phyloP scores from a whole-genome alignment of 2,329 filamentous ascomycete species.

The Orbilia blumenaviensis region DNA sequence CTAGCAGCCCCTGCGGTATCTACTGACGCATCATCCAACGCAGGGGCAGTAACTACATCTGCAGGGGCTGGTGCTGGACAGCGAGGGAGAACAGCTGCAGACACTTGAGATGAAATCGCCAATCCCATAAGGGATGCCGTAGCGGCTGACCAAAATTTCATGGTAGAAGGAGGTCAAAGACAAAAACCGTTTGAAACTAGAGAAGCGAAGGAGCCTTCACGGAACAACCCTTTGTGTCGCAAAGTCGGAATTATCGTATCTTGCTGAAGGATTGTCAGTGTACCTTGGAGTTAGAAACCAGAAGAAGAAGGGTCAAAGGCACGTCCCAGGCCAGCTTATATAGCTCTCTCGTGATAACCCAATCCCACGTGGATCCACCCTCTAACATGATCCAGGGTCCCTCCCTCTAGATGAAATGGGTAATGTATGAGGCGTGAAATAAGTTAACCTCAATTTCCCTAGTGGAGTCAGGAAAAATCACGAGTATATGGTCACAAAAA shows the following conservation, averaged over 20 bases:
- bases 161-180: not conserved
- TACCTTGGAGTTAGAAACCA: not conserved
- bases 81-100: constrained; percentile 6
- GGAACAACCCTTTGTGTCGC: not conserved
- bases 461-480: too few species aligned
- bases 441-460: constrained; percentile 4
- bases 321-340: constrained; percentile 9
- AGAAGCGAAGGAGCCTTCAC: not conserved
- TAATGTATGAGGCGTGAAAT: constrained; percentile 5
- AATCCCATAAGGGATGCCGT: constrained; percentile 15
- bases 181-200: not conserved
- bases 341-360: not conserved
- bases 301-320: not conserved
- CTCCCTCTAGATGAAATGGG: not conserved
- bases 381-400: not conserved
- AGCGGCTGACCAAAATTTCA: constrained; percentile 1
- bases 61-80: constrained; percentile 6
- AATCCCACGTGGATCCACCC: not conserved
- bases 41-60: constrained; percentile 2
- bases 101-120: constrained; percentile 1
- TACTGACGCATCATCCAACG: not conserved
- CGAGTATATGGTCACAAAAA: too few species aligned
- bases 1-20: not conserved
- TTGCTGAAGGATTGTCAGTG: not conserved
- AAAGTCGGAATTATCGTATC: not conserved